Percentiles rank a stretch among this genome's conserved stretches.
phyloP scores from a whole-genome alignment of 306 rosid species.

The Heteromeles arbutifolia region DNA sequence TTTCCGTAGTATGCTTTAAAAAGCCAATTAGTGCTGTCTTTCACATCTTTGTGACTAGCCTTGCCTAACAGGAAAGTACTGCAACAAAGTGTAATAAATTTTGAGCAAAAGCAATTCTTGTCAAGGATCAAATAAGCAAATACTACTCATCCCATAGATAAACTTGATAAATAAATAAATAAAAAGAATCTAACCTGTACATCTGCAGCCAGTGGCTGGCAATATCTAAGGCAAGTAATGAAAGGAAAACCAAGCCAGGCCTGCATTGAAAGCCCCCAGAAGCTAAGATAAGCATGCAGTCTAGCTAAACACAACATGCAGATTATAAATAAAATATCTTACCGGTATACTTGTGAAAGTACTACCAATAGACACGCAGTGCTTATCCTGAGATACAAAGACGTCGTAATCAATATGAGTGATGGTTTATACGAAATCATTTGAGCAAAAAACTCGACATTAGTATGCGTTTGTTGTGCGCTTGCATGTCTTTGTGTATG shows the following conservation, averaged over 20 bases:
- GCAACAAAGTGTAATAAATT: constrained; percentile 26
- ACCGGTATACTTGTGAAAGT: constrained; percentile 88
- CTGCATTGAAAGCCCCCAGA: constrained; percentile 42
- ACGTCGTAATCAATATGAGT: constrained; percentile 18
- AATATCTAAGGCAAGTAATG: constrained; percentile 90
- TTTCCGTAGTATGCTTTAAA: constrained; percentile 86
- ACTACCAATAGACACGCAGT: constrained; percentile 90
- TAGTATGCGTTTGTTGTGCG: neutral
- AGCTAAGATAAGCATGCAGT: constrained; percentile 28
- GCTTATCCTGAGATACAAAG: constrained; percentile 67
- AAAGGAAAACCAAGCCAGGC: constrained; percentile 80
- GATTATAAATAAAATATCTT: constrained; percentile 17
- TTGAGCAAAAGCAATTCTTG: neutral
- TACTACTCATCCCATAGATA: neutral
- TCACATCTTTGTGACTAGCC: constrained; percentile 94
- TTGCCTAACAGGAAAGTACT: constrained; percentile 93
- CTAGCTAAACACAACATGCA: constrained; percentile 11
- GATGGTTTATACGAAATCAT: constrained; percentile 2
- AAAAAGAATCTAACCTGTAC: constrained; percentile 60
- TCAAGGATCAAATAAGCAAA: neutral
- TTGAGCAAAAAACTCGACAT: neutral
- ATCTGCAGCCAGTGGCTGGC: constrained; percentile 98
- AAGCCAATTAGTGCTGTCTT: constrained; percentile 95
- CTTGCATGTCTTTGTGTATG: neutral
- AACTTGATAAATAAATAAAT: neutral